These are phyloP conservation scores for Cladosporium halotolerans DNA, from an alignment of 2,329 filamentous ascomycete genomes.

Conservation along the genomic window DNA sequence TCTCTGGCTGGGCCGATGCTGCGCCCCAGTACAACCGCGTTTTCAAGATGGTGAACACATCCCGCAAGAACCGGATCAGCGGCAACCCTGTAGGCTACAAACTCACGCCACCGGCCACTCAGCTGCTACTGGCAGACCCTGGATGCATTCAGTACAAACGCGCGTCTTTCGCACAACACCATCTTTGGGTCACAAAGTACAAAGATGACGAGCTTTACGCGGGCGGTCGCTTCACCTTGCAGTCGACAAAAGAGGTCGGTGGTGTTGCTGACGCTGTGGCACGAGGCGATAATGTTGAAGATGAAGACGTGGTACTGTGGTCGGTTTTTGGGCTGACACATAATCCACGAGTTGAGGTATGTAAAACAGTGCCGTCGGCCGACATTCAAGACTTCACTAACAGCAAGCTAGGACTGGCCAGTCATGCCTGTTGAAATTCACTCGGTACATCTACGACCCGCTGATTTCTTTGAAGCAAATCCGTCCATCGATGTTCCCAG, in stretches of 20 bases:
- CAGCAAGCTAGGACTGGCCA: slow-evolving; percentile 36
- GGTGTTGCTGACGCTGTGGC: slow-evolving; percentile 38
- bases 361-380: background rate
- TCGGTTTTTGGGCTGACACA: slow-evolving; percentile 47
- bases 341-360: slow-evolving; percentile 41
- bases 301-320: slow-evolving; percentile 48
- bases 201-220: slow-evolving; percentile 47
- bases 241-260: slow-evolving; percentile 39
- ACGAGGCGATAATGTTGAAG: slow-evolving; percentile 36
- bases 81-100: slow-evolving; percentile 47
- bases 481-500: slow-evolving; percentile 48
- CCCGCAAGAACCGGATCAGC: slow-evolving; percentile 39
- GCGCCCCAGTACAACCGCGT: slow-evolving; percentile 47
- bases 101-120: slow-evolving; percentile 41
- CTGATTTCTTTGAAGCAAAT: slow-evolving; percentile 50
- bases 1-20: slow-evolving; percentile 20
- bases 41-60: slow-evolving; percentile 49
- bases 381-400: slow-evolving; percentile 22
- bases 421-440: slow-evolving; percentile 46
- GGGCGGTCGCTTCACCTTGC: slow-evolving; percentile 43
- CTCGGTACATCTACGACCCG: slow-evolving; percentile 42
- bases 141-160: slow-evolving; percentile 41
- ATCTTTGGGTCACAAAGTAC: slow-evolving; percentile 35
- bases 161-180: slow-evolving; percentile 44
- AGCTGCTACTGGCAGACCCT: slow-evolving; percentile 44